These are phyloP conservation scores for Paxillus involutus DNA, from an alignment of 768 basidiomycete genomes.

Conservation along the genomic window DNA sequence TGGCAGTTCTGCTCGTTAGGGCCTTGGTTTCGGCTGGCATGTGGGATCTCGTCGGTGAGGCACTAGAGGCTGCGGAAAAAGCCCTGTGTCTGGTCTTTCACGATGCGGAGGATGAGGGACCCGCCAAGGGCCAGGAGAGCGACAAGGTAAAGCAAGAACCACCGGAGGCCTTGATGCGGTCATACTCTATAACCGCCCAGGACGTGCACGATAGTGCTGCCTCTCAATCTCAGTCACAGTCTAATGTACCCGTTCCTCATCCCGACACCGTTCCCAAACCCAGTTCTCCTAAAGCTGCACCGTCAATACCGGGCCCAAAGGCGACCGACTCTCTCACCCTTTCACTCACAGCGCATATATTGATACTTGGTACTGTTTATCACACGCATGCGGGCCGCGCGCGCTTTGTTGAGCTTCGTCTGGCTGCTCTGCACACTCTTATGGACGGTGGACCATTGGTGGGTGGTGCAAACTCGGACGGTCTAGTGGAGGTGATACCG, in stretches of 20 bases:
- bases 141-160: constrained; percentile 13
- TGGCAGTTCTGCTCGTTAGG: constrained; percentile 56
- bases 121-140: background rate
- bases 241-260: background rate
- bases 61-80: constrained; percentile 50
- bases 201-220: constrained; percentile 25
- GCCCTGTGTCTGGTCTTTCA: constrained; percentile 42
- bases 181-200: constrained; percentile 28
- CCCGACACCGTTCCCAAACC: background rate
- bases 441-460: constrained; percentile 58
- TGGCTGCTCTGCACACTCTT: constrained; percentile 62
- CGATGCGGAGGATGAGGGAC: constrained; percentile 7
- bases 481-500: constrained; percentile 36
- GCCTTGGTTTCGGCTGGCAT: constrained; percentile 52
- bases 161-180: constrained; percentile 22
- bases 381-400: constrained; percentile 60
- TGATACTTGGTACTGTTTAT: constrained; percentile 61
- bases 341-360: constrained; percentile 53
- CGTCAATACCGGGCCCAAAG: constrained; percentile 16
- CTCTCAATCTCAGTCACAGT: constrained; percentile 24
- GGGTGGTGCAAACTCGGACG: constrained; percentile 33
- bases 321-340: constrained; percentile 33
- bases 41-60: constrained; percentile 52
- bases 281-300: constrained; percentile 2
- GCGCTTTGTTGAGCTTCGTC: constrained; percentile 45